These are phyloP conservation scores for Crithidia sp. DNA, from an alignment of 208 protist genomes.

Conservation along the genomic window DNA sequence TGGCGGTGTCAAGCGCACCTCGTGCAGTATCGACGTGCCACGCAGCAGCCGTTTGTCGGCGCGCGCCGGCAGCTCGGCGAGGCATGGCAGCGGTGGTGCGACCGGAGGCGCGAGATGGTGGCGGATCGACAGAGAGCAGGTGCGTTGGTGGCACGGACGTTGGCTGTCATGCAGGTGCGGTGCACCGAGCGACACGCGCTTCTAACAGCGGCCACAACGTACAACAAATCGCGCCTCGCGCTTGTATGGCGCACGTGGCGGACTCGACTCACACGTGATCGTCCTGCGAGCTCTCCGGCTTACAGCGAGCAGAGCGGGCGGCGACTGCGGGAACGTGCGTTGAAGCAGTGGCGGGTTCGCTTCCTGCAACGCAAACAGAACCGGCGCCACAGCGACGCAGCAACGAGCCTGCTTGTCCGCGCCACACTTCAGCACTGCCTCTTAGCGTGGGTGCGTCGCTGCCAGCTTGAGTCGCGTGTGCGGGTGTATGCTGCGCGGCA, in stretches of 20 bases:
- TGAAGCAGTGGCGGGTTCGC: background rate
- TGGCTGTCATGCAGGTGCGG: constrained; percentile 6
- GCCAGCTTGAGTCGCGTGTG: constrained; percentile 4
- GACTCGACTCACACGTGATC: background rate
- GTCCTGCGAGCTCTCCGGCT: background rate
- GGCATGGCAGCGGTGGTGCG: constrained; percentile 24
- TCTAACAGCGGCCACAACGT: background rate
- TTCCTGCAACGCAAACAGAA: background rate
- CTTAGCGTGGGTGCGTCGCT: constrained; percentile 11
- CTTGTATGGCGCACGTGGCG: constrained; percentile 10
- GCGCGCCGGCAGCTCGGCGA: constrained; percentile 6
- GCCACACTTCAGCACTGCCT: constrained; percentile 1
- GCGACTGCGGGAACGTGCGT: background rate
- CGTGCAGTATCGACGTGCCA: constrained; percentile 9
- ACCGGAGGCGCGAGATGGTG: background rate
- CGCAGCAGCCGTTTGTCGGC: constrained; percentile 10
- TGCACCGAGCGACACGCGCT: background rate
- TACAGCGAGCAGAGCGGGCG: background rate
- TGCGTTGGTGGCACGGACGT: background rate
- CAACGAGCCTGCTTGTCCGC: background rate
- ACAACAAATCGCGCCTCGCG: background rate
- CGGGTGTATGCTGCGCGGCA: constrained; percentile 1
- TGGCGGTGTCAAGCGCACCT: constrained; percentile 17
- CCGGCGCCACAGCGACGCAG: background rate
- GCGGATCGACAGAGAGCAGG: constrained; percentile 6